Evolutionary conservation across 345 rosid species (phyloP), one percentile per base, ranked within the genome.

Genomic region (Hypericum perforatum): DNA sequence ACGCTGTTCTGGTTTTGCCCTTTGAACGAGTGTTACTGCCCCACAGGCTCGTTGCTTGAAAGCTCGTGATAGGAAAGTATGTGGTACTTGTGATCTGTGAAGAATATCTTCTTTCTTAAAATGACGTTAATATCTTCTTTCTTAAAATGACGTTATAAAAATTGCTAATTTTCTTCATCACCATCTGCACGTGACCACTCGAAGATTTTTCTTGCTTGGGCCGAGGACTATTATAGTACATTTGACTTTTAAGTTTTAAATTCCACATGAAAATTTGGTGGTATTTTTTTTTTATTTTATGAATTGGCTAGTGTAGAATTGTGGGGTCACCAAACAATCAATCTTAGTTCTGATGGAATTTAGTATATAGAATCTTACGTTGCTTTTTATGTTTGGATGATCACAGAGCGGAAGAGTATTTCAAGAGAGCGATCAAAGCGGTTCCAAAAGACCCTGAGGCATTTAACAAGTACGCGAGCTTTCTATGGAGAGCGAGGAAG

Each of bases 331-430:
- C n/a, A n/a, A n/a, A n/a, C n/a, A n/a, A n/a, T n/a, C n/a, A n/a
- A n/a, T n/a, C n/a, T n/a, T n/a, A n/a, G n/a, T n/a, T n/a, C n/a
- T n/a, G n/a, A n/a, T n/a, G n/a, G n/a, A 39, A 6, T 16, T 11
- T 43, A 55, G 52, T 9, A 9, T 52, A 14, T 39, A 14, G 7
- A 6, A 46, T 13, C 50, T 14, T 13, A n/a, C 22, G 7, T 46
- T 10, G 8, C 22, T 6, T 6, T 22, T 45, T 37, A 47, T 45
- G 50, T 37, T 29, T 46, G 37, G 6, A 64, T 57, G n/a, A n/a
- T n/a, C n/a, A n/a, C 82, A 92, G 98, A 60, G 96, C 98, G 44
- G 95, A 92, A 57, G 82, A 73, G 50, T 82, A 74, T 64, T 92
- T 92, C 59, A 92, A 85, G 65, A 71, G 68, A 76, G 95, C 94